Base-by-base conservation (phyloP, 495 filamentous ascomycete species). In the Aspergillus mulundensis region DNA sequence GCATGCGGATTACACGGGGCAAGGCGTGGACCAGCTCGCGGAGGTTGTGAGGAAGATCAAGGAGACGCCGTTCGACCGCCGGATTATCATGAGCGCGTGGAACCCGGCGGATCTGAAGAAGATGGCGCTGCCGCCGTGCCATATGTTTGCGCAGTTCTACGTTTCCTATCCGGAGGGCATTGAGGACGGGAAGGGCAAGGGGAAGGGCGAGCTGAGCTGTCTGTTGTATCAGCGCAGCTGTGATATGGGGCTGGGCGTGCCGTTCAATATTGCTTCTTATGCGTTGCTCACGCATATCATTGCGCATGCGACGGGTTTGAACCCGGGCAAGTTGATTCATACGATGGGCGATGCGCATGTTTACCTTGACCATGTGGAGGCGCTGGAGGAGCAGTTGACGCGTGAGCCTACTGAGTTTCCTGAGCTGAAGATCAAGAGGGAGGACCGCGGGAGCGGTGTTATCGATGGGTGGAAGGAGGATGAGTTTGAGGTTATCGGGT, bases 91-190 rank as follows among this genome's bases (percentile, higher is more conserved):
- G 53, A 86, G 77, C 53, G 94, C 94, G 0, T 98, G 94, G 94
- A 97, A 97, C 66, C 90, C 90, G 3, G 81, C 81, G 5, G 94
- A 96, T 68, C 62, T 98, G 62, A 72, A 71, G 44, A 84, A 88
- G 70, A 98, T 97, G 94, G 94, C 91, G 2, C 78, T 98, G 18
- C 94, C 94, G 59, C 94, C 95, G 4, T 98, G 94, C 66, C 94
- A 97, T 70, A 96, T 98, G 94, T 96, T 98, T 74, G 93, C 93
- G 14, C 95, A 97, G 72, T 97, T 97, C 65, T 97, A 97, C 63
- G 92, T 98, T 36, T 89, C 86, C 1, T 97, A 83, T 69, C 88
- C 88, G 7, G 34, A 50, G 4, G 48, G 32, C 18, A 24, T 24
- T 11, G 34, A 38, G 34, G 48, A 39, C 32, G 63, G 61, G n/a